Percentiles rank a stretch among this genome's conserved stretches.
phyloP scores from a whole-genome alignment of 768 basidiomycete genomes.

The Clitopilus hobsonii region DNA sequence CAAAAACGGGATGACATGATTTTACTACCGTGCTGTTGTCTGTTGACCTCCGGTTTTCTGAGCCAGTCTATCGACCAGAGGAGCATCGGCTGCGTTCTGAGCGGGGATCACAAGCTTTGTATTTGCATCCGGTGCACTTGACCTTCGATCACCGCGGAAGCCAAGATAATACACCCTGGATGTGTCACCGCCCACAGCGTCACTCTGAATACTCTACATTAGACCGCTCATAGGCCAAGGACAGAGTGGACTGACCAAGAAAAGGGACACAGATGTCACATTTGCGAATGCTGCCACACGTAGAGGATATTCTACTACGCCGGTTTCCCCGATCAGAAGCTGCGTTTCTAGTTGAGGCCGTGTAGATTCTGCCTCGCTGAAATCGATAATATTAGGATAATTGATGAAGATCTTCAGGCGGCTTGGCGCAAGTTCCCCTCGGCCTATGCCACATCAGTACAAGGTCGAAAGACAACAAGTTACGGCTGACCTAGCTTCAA shows the following conservation, averaged over 20 bases:
- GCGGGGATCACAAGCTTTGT: slow-evolving; percentile 72
- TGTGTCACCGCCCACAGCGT: slow-evolving; percentile 59
- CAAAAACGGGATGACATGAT: too few species aligned
- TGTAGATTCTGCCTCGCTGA: slow-evolving; percentile 62
- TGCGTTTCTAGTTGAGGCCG: slow-evolving; percentile 70
- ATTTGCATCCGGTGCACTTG: slow-evolving; percentile 50
- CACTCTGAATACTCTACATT: slow-evolving; percentile 37
- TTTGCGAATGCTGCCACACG: slow-evolving; percentile 73
- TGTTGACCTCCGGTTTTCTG: slow-evolving; percentile 57
- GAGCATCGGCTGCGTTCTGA: slow-evolving; percentile 74
- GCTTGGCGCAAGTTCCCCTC: slow-evolving; percentile 73
- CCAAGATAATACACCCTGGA: slow-evolving; percentile 76
- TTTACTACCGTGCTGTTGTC: slow-evolving; percentile 50
- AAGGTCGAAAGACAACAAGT: background rate
- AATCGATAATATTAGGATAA: slow-evolving; percentile 70
- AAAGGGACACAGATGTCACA: slow-evolving; percentile 67
- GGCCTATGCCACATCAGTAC: slow-evolving; percentile 30
- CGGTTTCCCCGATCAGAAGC: slow-evolving; percentile 65
- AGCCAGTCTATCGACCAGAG: slow-evolving; percentile 52
- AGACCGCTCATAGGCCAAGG: background rate
- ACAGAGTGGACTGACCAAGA: slow-evolving; percentile 57
- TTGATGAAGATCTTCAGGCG: slow-evolving; percentile 75
- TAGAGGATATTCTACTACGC: slow-evolving; percentile 73
- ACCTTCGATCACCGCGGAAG: slow-evolving; percentile 71
- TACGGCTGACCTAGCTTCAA: slow-evolving; percentile 66